These are phyloP conservation scores for Colletotrichum somersetense DNA, from an alignment of 2,329 filamentous ascomycete genomes.

Conservation along the genomic window DNA sequence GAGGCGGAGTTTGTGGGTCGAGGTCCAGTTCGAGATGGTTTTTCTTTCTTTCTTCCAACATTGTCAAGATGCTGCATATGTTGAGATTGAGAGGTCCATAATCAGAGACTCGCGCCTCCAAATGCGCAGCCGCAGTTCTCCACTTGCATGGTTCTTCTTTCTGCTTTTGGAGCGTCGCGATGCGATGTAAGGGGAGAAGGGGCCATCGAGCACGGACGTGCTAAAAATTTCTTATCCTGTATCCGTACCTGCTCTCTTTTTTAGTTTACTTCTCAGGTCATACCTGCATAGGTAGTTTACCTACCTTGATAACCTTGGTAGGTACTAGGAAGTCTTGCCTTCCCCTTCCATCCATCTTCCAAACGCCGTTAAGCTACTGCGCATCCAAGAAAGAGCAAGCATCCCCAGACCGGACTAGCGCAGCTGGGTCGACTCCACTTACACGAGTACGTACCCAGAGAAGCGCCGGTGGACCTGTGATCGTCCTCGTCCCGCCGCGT, in stretches of 20 bases:
- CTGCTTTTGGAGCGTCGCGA: neutral
- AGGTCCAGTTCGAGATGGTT: neutral
- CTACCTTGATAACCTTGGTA: too few relatives aligned
- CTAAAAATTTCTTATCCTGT: neutral
- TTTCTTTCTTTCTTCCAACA: too few relatives aligned
- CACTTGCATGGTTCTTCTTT: neutral
- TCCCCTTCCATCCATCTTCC: neutral
- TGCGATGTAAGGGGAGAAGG: neutral
- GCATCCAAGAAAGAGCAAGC: neutral
- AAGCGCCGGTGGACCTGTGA: slow-evolving; percentile 17
- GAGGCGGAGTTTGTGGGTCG: slow-evolving; percentile 17
- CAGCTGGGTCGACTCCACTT: neutral
- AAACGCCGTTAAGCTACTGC: slow-evolving; percentile 18
- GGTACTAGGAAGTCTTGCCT: too few relatives aligned
- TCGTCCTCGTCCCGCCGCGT: slow-evolving; percentile 25
- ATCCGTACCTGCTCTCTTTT: neutral
- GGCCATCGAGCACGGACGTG: neutral
- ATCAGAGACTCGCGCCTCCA: neutral
- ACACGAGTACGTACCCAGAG: neutral
- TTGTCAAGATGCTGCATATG: neutral
- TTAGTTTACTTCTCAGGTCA: neutral
- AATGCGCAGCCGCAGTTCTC: neutral
- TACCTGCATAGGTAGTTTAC: too few relatives aligned
- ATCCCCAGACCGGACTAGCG: neutral
- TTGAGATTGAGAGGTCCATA: neutral